Evolutionary conservation across 192 early-diverging fungal genomes (phyloP).

Genomic region (Rhizophagus prolifer): DNA sequence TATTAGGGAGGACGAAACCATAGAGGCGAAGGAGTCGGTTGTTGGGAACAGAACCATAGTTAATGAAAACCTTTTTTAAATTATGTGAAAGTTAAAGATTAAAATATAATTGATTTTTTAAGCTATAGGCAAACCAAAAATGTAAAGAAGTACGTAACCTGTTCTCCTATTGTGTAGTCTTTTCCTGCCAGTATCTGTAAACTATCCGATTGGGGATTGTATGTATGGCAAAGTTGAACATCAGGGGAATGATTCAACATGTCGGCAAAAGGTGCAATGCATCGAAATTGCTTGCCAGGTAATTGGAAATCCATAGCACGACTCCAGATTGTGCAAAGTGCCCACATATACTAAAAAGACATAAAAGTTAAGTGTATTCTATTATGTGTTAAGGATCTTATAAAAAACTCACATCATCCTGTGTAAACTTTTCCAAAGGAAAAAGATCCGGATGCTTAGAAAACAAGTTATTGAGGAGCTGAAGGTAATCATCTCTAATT

Average conservation of each 20-base stretch:
- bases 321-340: constrained; percentile 43
- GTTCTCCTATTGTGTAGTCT: constrained; percentile 37
- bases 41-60: constrained; percentile 41
- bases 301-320: constrained; percentile 40
- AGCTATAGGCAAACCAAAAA: neutral
- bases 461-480: constrained; percentile 9
- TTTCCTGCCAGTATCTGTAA: constrained; percentile 43
- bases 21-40: constrained; percentile 39
- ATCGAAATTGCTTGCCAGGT: constrained; percentile 29
- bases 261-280: constrained; percentile 44
- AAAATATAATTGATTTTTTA: neutral
- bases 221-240: constrained; percentile 36
- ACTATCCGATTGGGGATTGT: constrained; percentile 14
- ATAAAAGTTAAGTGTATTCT: neutral
- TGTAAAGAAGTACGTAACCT: neutral
- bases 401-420: constrained; percentile 30
- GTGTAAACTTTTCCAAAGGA: constrained; percentile 32
- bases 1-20: constrained; percentile 40
- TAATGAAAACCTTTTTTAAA: constrained; percentile 37
- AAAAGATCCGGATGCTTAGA: constrained; percentile 34
- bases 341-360: constrained; percentile 37
- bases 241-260: constrained; percentile 39
- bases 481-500: constrained; percentile 13
- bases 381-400: neutral
- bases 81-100: neutral